Conservation (phyloP, 176 grass and related monocot genomes). For the Triticum monococcum region DNA sequence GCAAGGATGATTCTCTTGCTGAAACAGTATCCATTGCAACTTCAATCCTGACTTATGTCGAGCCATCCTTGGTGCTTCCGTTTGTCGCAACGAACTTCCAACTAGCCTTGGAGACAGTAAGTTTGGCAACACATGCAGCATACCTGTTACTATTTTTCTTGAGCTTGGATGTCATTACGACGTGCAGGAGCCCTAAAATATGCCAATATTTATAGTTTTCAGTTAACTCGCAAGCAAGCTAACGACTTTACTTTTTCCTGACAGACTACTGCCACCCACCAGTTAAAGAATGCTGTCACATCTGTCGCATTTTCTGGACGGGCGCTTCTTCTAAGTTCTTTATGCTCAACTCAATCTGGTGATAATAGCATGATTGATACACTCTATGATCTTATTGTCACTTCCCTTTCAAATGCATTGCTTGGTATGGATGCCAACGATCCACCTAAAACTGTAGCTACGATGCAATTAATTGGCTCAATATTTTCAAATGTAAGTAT, state of each 20-base stretch:
- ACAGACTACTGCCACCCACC: conserved; percentile 95
- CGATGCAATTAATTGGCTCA: conserved; percentile 92
- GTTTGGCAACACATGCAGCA: conserved; percentile 25
- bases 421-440: conserved; percentile 99
- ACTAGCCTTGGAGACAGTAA: conserved; percentile 90
- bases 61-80: conserved; percentile 82
- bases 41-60: conserved; percentile 86
- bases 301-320: conserved; percentile 93
- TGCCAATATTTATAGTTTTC: conserved; percentile 16
- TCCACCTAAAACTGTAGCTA: conserved; percentile 93
- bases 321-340: conserved; percentile 64
- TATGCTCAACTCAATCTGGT: conserved; percentile 48
- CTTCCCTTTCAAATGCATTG: conserved; percentile 90
- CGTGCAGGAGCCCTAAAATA: neutral
- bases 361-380: conserved; percentile 37
- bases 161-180: conserved; percentile 13
- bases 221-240: conserved; percentile 22
- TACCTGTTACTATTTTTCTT: conserved; percentile 21
- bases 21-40: conserved; percentile 85
- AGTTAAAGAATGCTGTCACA: conserved; percentile 91
- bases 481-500: conserved; percentile 93
- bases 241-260: conserved; percentile 24
- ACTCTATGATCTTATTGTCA: conserved; percentile 64
- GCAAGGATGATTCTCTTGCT: conserved; percentile 91
- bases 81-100: conserved; percentile 87